Base-by-base conservation (phyloP, 805 yeast genomes). In the Allodekkera sacchari region DNA sequence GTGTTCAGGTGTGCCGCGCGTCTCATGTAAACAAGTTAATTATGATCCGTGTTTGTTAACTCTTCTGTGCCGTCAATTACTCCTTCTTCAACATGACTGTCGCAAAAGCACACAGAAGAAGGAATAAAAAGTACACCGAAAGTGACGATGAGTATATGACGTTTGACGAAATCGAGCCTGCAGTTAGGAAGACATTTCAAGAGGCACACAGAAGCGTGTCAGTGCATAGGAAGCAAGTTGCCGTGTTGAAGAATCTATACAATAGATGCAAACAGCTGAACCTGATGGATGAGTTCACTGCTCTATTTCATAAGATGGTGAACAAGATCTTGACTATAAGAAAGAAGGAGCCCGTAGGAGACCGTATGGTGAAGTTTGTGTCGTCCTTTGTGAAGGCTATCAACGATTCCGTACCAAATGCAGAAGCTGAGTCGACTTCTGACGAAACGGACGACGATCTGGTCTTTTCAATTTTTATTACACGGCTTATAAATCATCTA, bases 151-250 rank as follows among this genome's bases (percentile, higher is more conserved):
- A 27, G 21, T 27, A 22, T 16, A 17, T 27, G 11, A 17, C 15
- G 7, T 11, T 27, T 3, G 39, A 16, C 4, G 66, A 61, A 35
- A 54, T 73, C 18, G 59, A 60, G 22, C 33, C 38, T 8, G 73
- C 81, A 4, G 59, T 79, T 44, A 75, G 82, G 1, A 75, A 69
- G 35, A 74, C 77, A 4, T 87, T 87, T 48, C 89, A 82, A 47
- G 89, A 79, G 35, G 83, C 92, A 0, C 96, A 87, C 48, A 41
- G 57, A 15, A 66, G 83, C 2, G 64, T 77, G 20, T 78, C 88
- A 0, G 79, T 88, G 2, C 96, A 87, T 53, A 64, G 83, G 28
- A 81, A 82, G 47, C 77, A 83, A 36, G 72, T 78, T 6, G 71
- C 75, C 7, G 66, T 81, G 5, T 49, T 87, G 47, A 70, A 68